phyloP scores from a whole-genome alignment of 2,329 filamentous ascomycete species.

The Hypoxylon sp. region DNA sequence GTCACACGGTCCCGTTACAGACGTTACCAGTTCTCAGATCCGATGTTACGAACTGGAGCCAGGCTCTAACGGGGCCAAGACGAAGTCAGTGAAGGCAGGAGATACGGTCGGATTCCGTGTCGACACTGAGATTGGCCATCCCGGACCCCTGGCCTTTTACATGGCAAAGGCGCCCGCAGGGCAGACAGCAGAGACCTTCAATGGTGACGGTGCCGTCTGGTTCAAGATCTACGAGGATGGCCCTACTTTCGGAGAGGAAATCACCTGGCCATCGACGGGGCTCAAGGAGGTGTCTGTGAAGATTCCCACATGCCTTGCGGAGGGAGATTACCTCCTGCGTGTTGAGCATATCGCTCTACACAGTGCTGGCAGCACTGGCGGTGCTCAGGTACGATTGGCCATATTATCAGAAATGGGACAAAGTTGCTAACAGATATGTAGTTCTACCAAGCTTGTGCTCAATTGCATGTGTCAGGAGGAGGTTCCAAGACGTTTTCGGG shows the following conservation, averaged over 20 bases:
- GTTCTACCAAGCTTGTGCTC: slow-evolving; percentile 54
- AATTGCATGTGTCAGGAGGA: slow-evolving; percentile 52
- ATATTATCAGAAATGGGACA: background rate
- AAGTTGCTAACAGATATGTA: slow-evolving; percentile 29
- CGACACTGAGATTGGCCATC: slow-evolving; percentile 51
- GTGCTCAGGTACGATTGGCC: slow-evolving; percentile 50
- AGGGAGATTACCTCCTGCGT: slow-evolving; percentile 56
- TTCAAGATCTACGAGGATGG: slow-evolving; percentile 54
- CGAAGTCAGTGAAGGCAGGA: slow-evolving; percentile 56
- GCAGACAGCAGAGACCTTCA: slow-evolving; percentile 48
- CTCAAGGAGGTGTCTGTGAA: slow-evolving; percentile 47
- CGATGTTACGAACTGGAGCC: slow-evolving; percentile 55
- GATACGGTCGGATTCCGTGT: slow-evolving; percentile 56
- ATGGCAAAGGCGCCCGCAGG: slow-evolving; percentile 52
- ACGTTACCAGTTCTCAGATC: slow-evolving; percentile 54
- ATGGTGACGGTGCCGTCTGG: slow-evolving; percentile 51
- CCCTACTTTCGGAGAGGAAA: slow-evolving; percentile 44
- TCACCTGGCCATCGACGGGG: slow-evolving; percentile 45
- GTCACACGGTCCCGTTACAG: slow-evolving; percentile 54
- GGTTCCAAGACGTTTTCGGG: slow-evolving; percentile 51
- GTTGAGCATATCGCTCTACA: slow-evolving; percentile 56
- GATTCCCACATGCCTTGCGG: slow-evolving; percentile 53
- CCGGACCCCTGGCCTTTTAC: slow-evolving; percentile 52
- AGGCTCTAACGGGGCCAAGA: slow-evolving; percentile 52
- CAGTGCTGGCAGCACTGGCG: slow-evolving; percentile 47